These are phyloP conservation scores for Diaporthe ampelina DNA, from an alignment of 2,329 filamentous ascomycete species.

Conservation along the genomic window DNA sequence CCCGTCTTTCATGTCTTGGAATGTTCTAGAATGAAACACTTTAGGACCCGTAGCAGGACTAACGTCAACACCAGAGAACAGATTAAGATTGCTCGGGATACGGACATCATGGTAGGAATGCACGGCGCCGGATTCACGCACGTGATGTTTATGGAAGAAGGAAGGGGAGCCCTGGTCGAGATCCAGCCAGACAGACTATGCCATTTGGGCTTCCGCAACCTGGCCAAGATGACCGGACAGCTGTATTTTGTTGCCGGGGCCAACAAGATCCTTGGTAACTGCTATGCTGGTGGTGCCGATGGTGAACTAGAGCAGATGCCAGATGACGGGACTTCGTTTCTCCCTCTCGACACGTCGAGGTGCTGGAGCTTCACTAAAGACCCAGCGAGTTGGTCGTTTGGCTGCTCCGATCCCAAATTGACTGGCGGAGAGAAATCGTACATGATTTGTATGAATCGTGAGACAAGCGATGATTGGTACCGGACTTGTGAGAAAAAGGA, in stretches of 20 bases:
- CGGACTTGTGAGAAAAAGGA: constrained; percentile 15
- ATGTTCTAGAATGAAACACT: no score
- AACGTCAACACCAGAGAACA: constrained; percentile 47
- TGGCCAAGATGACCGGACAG: constrained; percentile 51
- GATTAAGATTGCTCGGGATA: constrained; percentile 51
- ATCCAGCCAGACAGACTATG: constrained; percentile 54
- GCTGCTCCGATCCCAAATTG: constrained; percentile 3
- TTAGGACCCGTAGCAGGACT: no score
- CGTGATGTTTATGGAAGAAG: constrained; percentile 55
- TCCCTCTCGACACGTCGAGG: constrained; percentile 12
- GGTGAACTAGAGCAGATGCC: not conserved
- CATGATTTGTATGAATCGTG: not conserved
- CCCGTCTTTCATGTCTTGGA: no score
- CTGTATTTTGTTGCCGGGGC: constrained; percentile 23
- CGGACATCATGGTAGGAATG: constrained; percentile 58
- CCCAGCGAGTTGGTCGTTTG: not conserved
- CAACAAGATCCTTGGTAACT: not conserved
- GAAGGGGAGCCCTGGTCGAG: constrained; percentile 55
- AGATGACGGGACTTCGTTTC: constrained; percentile 18
- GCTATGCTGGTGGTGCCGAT: not conserved
- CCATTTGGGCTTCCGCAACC: constrained; percentile 57
- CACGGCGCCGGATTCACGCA: constrained; percentile 61
- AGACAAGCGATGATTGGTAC: constrained; percentile 13
- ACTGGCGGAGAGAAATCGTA: constrained; percentile 14
- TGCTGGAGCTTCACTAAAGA: constrained; percentile 16